Evolutionary conservation across 2,329 filamentous ascomycete genomes (phyloP).

Genomic region (Trichoderma afroharzianum): DNA sequence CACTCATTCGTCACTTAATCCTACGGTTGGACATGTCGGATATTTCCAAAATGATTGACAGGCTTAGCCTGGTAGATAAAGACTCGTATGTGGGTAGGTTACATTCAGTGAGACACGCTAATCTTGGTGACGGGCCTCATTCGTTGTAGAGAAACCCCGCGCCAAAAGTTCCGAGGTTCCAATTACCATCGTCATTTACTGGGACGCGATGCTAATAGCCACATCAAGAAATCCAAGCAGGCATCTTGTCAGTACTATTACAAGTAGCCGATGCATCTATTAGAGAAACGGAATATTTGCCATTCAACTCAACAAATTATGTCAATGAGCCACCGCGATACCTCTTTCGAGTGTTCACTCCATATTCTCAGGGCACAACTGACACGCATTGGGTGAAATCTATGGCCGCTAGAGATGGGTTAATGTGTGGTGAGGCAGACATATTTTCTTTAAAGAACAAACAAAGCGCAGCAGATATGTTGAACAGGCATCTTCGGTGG

Average conservation of each 20-base stretch:
- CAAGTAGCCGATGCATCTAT: not conserved
- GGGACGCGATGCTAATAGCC: not conserved
- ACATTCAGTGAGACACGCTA: not conserved
- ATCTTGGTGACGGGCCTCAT: not conserved
- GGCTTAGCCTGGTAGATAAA: not conserved
- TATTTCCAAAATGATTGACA: too few relatives aligned
- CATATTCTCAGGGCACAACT: not conserved
- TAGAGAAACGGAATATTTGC: not conserved
- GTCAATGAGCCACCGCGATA: not conserved
- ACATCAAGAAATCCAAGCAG: not conserved
- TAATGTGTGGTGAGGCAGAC: not conserved
- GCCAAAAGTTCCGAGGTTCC: not conserved
- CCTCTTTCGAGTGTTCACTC: not conserved
- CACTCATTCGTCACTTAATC: not conserved
- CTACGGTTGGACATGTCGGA: not conserved
- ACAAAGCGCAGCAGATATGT: not conserved
- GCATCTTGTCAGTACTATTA: not conserved
- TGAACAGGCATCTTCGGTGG: not conserved
- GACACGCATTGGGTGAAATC: not conserved
- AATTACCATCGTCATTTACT: not conserved
- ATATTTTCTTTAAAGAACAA: not conserved
- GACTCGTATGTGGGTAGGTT: not conserved
- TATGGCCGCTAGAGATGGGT: not conserved
- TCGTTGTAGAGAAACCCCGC: not conserved
- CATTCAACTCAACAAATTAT: not conserved